Conservation (phyloP, 2,329 filamentous ascomycete species). For the Parascedosporium putredinis region DNA sequence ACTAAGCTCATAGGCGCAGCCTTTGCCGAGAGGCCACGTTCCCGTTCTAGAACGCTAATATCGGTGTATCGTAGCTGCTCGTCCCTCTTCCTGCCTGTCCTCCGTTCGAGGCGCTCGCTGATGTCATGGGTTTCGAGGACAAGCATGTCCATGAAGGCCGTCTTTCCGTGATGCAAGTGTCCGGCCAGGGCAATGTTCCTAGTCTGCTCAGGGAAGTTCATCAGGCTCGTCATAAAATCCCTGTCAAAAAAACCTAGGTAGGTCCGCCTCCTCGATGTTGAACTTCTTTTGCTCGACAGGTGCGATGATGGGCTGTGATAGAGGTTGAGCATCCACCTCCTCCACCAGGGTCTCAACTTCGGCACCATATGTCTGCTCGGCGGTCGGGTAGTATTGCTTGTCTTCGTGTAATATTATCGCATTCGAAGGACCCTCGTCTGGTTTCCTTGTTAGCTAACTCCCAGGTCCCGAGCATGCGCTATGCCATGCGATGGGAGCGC, state of each 20-base stretch:
- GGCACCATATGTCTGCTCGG: conserved; percentile 85
- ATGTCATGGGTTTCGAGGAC: conserved; percentile 93
- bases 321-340: conserved; percentile 90
- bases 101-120: conserved; percentile 64
- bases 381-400: conserved; percentile 99
- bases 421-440: conserved; percentile 72
- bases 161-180: conserved; percentile 95
- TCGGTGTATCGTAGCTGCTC: conserved; percentile 94
- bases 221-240: conserved; percentile 87
- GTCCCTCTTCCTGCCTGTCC: conserved; percentile 70
- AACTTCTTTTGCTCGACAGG: conserved; percentile 95
- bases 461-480: not conserved
- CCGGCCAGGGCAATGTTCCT: conserved; percentile 87
- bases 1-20: conserved; percentile 89
- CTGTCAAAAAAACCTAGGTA: conserved; percentile 85
- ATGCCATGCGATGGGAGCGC: no score
- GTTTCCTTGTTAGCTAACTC: not conserved
- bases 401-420: conserved; percentile 97
- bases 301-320: conserved; percentile 86
- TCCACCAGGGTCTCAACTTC: conserved; percentile 94
- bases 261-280: conserved; percentile 80
- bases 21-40: conserved; percentile 86
- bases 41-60: conserved; percentile 76
- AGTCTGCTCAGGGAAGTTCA: conserved; percentile 92
- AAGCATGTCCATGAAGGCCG: conserved; percentile 95